Percentiles rank a stretch among this genome's conserved stretches.
Evolutionary conservation across 139 green algal genomes (phyloP).

Genomic region (Pseudopediastrum boryanum): DNA sequence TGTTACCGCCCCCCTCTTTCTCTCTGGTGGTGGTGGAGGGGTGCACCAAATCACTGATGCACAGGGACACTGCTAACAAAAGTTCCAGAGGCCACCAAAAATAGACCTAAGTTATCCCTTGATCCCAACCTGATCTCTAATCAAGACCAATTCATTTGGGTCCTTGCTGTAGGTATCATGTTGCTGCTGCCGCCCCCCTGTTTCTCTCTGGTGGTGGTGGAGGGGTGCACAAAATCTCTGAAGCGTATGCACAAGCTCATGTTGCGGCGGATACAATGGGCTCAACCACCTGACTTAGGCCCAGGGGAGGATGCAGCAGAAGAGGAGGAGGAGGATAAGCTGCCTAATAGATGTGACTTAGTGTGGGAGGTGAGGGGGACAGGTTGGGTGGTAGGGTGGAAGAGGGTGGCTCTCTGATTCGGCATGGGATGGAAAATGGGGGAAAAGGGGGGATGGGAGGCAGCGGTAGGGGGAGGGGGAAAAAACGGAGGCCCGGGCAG

Average conservation of each 20-base stretch:
- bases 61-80: too few relatives aligned
- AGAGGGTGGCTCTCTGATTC: too few relatives aligned
- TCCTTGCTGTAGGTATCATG: constrained; percentile 19
- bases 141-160: too few relatives aligned
- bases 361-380: too few relatives aligned
- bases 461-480: too few relatives aligned
- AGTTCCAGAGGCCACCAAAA: too few relatives aligned
- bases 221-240: constrained; percentile 75
- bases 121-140: too few relatives aligned
- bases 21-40: constrained; percentile 89
- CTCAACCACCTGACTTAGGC: constrained; percentile 2
- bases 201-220: constrained; percentile 85
- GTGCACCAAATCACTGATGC: constrained; percentile 57
- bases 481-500: constrained; percentile 50
- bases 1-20: constrained; percentile 46
- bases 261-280: constrained; percentile 94
- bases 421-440: too few relatives aligned
- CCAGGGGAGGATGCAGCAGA: background rate
- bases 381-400: too few relatives aligned
- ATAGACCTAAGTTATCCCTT: too few relatives aligned
- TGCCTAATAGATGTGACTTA: too few relatives aligned
- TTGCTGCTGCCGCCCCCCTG: constrained; percentile 7
- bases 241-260: constrained; percentile 92
- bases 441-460: too few relatives aligned
- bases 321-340: constrained; percentile 56